These are phyloP conservation scores for Phaeomoniella chlamydospora DNA, from an alignment of 2,329 filamentous ascomycete species.

Conservation along the genomic window DNA sequence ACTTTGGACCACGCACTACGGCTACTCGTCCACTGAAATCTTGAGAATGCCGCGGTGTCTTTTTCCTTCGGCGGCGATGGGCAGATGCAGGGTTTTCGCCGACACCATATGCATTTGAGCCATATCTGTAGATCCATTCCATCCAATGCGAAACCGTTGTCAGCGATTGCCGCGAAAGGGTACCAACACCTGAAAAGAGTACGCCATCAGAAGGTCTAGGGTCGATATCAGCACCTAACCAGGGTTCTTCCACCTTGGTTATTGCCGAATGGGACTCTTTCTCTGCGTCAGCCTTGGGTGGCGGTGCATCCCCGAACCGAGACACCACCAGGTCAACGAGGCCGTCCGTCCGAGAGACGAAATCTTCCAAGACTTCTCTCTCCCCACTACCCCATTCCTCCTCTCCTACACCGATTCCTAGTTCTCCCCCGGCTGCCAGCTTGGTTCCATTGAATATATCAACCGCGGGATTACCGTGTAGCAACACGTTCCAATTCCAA, in stretches of 20 bases:
- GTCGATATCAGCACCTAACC: constrained; percentile 60
- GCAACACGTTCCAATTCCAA: constrained; percentile 66
- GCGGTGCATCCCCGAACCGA: constrained; percentile 54
- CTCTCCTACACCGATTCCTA: constrained; percentile 88
- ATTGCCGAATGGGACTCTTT: constrained; percentile 7
- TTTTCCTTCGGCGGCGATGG: constrained; percentile 30
- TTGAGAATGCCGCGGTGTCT: not conserved
- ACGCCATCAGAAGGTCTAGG: constrained; percentile 64
- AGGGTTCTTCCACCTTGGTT: constrained; percentile 29
- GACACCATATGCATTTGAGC: constrained; percentile 72
- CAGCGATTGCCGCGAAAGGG: constrained; percentile 56
- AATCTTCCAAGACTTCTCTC: constrained; percentile 82
- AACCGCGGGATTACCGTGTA: constrained; percentile 76
- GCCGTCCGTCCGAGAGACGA: constrained; percentile 64
- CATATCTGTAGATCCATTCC: constrained; percentile 74
- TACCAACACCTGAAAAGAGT: constrained; percentile 70
- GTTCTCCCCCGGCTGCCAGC: constrained; percentile 75
- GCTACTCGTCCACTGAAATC: no score
- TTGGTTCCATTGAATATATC: constrained; percentile 74
- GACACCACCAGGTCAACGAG: constrained; percentile 79
- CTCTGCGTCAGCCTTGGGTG: constrained; percentile 7
- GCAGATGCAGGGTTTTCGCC: constrained; percentile 60
- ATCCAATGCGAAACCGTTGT: constrained; percentile 70
- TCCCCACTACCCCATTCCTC: constrained; percentile 91
- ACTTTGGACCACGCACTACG: not conserved